phyloP scores from a whole-genome alignment of 306 rosid genomes.

The apple (Malus domestica) region DNA sequence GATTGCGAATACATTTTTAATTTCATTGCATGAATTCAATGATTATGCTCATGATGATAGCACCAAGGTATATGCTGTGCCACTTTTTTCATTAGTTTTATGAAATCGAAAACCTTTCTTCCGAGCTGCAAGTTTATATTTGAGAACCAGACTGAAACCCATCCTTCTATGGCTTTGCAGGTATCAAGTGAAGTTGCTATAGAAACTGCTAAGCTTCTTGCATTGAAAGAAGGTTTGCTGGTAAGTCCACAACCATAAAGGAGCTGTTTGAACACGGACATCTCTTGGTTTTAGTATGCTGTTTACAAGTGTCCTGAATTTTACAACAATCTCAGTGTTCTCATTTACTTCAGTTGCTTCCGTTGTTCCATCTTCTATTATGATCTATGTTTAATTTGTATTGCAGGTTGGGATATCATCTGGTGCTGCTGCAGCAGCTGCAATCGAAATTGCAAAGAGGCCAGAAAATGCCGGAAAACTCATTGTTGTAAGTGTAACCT shows the following conservation, averaged over 20 bases:
- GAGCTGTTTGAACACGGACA: conserved; percentile 10
- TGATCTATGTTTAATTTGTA: conserved; percentile 2
- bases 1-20: not conserved
- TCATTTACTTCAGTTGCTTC: not conserved
- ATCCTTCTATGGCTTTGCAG: conserved; percentile 33
- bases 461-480: conserved; percentile 93
- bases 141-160: not conserved
- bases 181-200: conserved; percentile 85
- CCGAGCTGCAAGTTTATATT: not conserved
- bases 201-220: conserved; percentile 78
- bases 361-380: not conserved
- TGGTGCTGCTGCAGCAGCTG: conserved; percentile 91
- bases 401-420: conserved; percentile 94
- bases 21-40: not conserved
- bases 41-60: not conserved
- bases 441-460: conserved; percentile 66
- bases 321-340: not conserved
- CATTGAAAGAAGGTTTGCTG: conserved; percentile 82
- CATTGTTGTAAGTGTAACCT: conserved; percentile 64
- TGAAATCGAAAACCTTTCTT: not conserved
- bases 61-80: not conserved
- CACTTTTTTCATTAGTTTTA: not conserved
- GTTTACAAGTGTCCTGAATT: not conserved
- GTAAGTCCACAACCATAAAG: conserved; percentile 27
- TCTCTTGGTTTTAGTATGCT: not conserved